Base-by-base conservation (phyloP, 257 asterid species). In the Solanum neorickii region DNA sequence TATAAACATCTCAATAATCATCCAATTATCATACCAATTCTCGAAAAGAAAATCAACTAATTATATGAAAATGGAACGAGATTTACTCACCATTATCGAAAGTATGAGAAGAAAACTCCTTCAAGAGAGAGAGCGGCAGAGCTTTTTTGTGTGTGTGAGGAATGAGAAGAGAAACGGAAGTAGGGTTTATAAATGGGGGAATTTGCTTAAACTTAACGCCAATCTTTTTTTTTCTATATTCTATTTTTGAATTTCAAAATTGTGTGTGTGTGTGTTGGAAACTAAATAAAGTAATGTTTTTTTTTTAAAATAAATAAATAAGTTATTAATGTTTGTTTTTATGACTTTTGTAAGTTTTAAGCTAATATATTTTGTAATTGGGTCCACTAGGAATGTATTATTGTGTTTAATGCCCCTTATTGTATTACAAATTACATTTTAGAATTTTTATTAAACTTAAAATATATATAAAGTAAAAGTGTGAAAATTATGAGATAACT, bases 201-300 rank as follows among this genome's bases (percentile, higher is more conserved):
- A 10, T 15, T 52, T 12, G 88, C 88, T 88, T 88, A 70, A 86
- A 86, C 56, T 84, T 46, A 83, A 88, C 88, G 90, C 88, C 84
- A 88, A 85, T 77, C 25, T 65, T 70, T 74, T 39, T 39, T 39
- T 75, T 39, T 74, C 27, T n/a, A 7, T 87, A 78, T 83, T 87
- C 75, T 83, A 82, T 31, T 29, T 85, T 88, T 65, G 84, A 86
- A 85, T 85, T 88, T 85, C 86, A 77, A 88, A 85, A 4, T 37
- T 37, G 11, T 56, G n/a, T 56, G 23, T 56, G 23, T 11, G 8
- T 23, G 52, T 74, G 31, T 37, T 27, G 5, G 20, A 39, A 23
- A 33, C 21, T 18, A 33, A 8, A 31, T 46, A 46, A 52, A 52
- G 3, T 23, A 75, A 21, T 74, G 20, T 39, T 39, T 2, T 25